Percentiles rank a stretch among this genome's conserved stretches.
phyloP scores from a whole-genome alignment of 2,329 filamentous ascomycete genomes.

The Tolypocladium paradoxum region DNA sequence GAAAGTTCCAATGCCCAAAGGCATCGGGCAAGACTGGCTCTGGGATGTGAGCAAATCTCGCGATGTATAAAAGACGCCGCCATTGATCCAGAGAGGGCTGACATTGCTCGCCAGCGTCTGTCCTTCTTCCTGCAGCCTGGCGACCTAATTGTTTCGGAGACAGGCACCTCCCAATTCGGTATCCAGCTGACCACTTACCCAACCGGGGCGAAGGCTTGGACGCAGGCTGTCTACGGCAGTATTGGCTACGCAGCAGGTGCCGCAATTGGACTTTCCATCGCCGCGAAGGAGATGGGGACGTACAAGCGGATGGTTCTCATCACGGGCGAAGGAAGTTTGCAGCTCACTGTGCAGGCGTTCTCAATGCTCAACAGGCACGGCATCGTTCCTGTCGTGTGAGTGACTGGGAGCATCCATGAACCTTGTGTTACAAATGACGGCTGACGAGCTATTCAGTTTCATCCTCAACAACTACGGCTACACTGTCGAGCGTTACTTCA shows the following conservation, averaged over 20 bases:
- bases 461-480: slow-evolving; percentile 55
- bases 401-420: background rate
- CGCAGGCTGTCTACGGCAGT: slow-evolving; percentile 11
- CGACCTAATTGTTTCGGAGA: slow-evolving; percentile 11
- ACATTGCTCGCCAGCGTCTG: background rate
- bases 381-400: background rate
- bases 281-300: slow-evolving; percentile 8
- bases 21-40: background rate
- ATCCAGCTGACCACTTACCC: slow-evolving; percentile 5
- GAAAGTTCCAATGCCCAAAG: background rate
- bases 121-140: slow-evolving; percentile 3
- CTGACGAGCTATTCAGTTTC: background rate
- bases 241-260: slow-evolving; percentile 12
- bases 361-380: background rate
- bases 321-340: slow-evolving; percentile 11
- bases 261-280: slow-evolving; percentile 9
- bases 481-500: slow-evolving; percentile 72
- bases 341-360: background rate
- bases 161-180: slow-evolving; percentile 10
- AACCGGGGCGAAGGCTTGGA: slow-evolving; percentile 5
- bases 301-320: slow-evolving; percentile 8
- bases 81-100: background rate
- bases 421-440: background rate
- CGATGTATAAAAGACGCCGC: background rate
- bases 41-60: background rate